phyloP scores from a whole-genome alignment of 2,329 filamentous ascomycete species.

The Shiraia bambusicola region DNA sequence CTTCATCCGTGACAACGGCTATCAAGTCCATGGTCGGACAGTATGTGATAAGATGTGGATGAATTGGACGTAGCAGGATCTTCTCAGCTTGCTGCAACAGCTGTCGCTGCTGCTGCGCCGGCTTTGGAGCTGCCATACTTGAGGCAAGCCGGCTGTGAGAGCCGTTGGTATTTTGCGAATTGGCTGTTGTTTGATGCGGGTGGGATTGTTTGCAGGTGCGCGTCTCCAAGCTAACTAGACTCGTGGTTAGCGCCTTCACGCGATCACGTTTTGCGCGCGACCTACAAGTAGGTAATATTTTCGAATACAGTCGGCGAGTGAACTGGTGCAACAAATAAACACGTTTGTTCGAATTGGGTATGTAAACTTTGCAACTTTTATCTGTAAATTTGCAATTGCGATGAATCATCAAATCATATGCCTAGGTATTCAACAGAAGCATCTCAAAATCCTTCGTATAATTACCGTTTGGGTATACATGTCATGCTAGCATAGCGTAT shows the following conservation, averaged over 20 bases:
- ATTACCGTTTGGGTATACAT: slow-evolving; percentile 5
- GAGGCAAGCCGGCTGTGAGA: slow-evolving; percentile 4
- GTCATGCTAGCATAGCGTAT: slow-evolving; percentile 7
- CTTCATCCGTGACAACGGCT: slow-evolving; percentile 68
- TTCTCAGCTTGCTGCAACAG: slow-evolving; percentile 46
- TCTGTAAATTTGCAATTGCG: not conserved
- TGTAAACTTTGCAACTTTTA: too few relatives aligned
- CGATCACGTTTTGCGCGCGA: slow-evolving; percentile 21
- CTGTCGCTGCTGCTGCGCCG: slow-evolving; percentile 8
- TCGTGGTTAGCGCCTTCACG: slow-evolving; percentile 26
- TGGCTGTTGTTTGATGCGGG: slow-evolving; percentile 3
- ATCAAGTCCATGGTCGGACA: slow-evolving; percentile 85
- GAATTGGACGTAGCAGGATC: slow-evolving; percentile 50
- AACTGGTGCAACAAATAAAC: too few relatives aligned
- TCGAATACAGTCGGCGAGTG: too few relatives aligned
- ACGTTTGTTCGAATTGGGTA: too few relatives aligned
- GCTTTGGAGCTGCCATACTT: slow-evolving; percentile 10
- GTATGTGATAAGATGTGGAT: slow-evolving; percentile 64
- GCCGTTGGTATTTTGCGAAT: slow-evolving; percentile 8
- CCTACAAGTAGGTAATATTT: not conserved
- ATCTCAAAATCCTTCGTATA: not conserved
- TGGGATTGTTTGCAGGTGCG: slow-evolving; percentile 18
- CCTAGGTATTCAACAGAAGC: slow-evolving; percentile 1
- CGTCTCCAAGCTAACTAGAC: slow-evolving; percentile 15
- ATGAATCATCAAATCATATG: slow-evolving; percentile 4